Evolutionary conservation across 106 monocot species (phyloP), one percentile per base, ranked within the genome.

Genomic region (Dendrobium chrysotoxum): DNA sequence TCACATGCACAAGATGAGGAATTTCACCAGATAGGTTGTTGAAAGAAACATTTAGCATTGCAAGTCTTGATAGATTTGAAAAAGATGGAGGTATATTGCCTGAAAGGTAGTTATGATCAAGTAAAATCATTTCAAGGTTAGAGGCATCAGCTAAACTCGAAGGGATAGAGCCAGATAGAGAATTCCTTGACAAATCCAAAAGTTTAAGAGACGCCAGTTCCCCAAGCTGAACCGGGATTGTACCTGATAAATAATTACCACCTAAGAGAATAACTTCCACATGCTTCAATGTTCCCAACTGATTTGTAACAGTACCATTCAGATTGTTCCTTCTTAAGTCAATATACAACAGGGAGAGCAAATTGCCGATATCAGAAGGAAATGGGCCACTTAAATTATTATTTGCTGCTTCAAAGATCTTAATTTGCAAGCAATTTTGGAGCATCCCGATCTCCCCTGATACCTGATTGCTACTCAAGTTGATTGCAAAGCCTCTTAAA

Each of bases 1-100:
- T 76, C 21, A 76, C 73, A 71, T 85, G 75, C 0, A 23, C 20
- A 53, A 90, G 79, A 74, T 78, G 71, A 16, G 92, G 89, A 84
- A 92, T 88, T 28, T 47, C 53, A 0, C 92, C 90, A 26, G 90
- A 92, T 18, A 92, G 87, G 77, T 86, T 92, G 79, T 92, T 92
- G 77, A 79, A 92, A 68, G 92, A 92, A 40, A 92, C 86, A 86
- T 92, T 86, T 3, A 92, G 68, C 9, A 66, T 79, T 5, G 21
- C 61, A 39, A 92, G 88, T 12, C 28, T 83, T 2, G 41, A 9
- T 8, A 92, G 88, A 30, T 30, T 77, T 8, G 83, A 40, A 54
- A 92, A 86, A 38, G 71, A 78, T 13, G 50, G 25, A 76, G 92
- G 90, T 39, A 90, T 92, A 25, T 30, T 57, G 7, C 92, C 92